Conservation (phyloP, 78 protist species). For the Polysphondylium violaceum region DNA sequence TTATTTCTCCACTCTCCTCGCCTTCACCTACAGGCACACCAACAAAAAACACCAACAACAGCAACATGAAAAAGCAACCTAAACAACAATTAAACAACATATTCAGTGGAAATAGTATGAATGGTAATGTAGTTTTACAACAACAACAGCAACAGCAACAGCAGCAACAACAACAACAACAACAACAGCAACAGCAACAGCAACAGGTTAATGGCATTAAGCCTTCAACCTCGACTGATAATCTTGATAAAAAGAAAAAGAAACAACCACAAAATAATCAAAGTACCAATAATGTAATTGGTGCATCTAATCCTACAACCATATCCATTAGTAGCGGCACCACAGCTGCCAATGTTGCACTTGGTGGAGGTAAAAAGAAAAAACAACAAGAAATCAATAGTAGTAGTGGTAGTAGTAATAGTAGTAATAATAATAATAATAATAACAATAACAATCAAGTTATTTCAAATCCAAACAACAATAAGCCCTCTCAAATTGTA, state of each 20-base stretch:
- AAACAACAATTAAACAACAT: not conserved
- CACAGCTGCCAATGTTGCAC: not conserved
- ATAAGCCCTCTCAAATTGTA: too few species aligned
- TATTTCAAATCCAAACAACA: too few species aligned
- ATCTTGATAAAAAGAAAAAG: too few species aligned
- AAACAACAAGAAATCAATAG: too few species aligned
- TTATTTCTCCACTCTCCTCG: too few species aligned
- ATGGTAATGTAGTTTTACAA: not conserved
- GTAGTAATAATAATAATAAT: too few species aligned
- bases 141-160: conserved; percentile 13
- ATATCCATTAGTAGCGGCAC: not conserved
- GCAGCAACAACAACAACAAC: not conserved
- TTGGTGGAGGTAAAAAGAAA: not conserved
- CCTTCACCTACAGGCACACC: not conserved
- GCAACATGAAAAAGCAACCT: not conserved
- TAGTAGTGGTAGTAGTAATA: too few species aligned
- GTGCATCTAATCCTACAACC: not conserved
- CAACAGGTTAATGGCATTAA: too few species aligned
- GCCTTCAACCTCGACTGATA: too few species aligned
- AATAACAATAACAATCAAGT: too few species aligned
- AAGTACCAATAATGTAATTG: not conserved
- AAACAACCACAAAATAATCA: not conserved
- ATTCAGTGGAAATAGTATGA: too few species aligned
- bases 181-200: not conserved
- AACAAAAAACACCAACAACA: not conserved